Evolutionary conservation across 2,329 filamentous ascomycete species (phyloP), one percentile per base, ranked within the genome.

Genomic region (Microdochium nivale): DNA sequence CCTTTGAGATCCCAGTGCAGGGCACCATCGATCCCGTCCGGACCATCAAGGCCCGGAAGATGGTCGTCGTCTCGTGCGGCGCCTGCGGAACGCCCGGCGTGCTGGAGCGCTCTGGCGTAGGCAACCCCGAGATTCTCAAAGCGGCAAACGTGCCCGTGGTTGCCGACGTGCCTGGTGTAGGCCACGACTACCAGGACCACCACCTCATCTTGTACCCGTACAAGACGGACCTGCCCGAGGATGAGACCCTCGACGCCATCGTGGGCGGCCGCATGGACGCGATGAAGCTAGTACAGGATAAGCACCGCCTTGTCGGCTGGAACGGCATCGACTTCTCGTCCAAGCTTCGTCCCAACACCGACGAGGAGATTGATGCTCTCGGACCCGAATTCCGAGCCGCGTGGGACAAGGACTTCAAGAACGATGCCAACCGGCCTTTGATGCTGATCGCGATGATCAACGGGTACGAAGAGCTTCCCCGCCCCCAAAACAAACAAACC

Each of bases 21-120:
- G 24, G 24, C 24, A 24, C 23, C 50, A 51, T 2, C 49, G 58
- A 23, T 37, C 60, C 21, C 56, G 62, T 47, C 55, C 60, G 32
- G 7, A 67, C 58, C 0, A 63, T 79, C 8, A 70, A 67, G 35
- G 76, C 77, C 9, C 67, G 65, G 14, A 78, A 75, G 59, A 63
- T 78, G 30, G 75, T 80, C 7, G 56, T 67, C 16, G 19, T 67
- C 3, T 63, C 60, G 16, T 62, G 65, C 13, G 73, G 73, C 21
- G 65, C 73, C 0, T 64, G 71, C 24, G 68, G 68, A 4, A 72
- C 70, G 4, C 73, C 73, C 4, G 59, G 65, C 2, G 64, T 80
- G n/a, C 68, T 81, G 0, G 75, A 80, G 58, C 66, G 77, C 25
- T 80, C 77, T 14, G 77, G 77, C 25, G 58, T 80, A 3, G 76